Percentiles rank a stretch among this genome's conserved stretches.
Evolutionary conservation across 192 early-diverging fungal genomes (phyloP).

Genomic region (Coemansia sp.): DNA sequence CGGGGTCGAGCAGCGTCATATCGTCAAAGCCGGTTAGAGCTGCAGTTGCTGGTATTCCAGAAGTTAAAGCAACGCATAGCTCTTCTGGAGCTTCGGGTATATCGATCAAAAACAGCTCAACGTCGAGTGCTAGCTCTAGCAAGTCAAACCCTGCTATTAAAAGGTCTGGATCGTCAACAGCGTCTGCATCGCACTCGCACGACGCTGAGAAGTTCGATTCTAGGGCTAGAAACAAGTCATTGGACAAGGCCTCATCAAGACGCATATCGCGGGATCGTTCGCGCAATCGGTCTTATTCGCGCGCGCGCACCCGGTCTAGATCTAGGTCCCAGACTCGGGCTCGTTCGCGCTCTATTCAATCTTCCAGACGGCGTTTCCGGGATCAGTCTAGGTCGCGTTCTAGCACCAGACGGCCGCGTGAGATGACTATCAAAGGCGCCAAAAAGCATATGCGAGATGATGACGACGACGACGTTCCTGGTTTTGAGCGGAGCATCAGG

Average conservation of each 20-base stretch:
- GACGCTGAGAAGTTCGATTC: not conserved
- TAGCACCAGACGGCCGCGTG: not conserved
- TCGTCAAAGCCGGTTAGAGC: not conserved
- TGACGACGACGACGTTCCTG: not conserved
- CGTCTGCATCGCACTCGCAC: not conserved
- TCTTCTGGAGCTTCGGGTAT: not conserved
- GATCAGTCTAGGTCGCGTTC: slow-evolving; percentile 7
- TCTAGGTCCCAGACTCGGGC: slow-evolving; percentile 4
- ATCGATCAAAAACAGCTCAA: not conserved
- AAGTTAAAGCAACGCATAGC: not conserved
- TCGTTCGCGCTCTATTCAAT: not conserved
- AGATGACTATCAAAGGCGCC: slow-evolving; percentile 37
- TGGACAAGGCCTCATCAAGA: not conserved
- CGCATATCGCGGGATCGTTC: not conserved
- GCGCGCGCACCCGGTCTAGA: not conserved
- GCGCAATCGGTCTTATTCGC: not conserved
- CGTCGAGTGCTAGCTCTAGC: not conserved
- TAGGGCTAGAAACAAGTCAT: not conserved
- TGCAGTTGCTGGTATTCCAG: not conserved
- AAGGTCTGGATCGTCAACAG: not conserved
- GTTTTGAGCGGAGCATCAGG: slow-evolving; percentile 9
- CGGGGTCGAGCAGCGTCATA: not conserved
- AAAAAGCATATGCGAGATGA: slow-evolving; percentile 28
- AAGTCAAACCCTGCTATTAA: not conserved
- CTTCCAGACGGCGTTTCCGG: not conserved